Evolutionary conservation across 441 rosid species (phyloP).

Genomic region (Omphalea diandra): DNA sequence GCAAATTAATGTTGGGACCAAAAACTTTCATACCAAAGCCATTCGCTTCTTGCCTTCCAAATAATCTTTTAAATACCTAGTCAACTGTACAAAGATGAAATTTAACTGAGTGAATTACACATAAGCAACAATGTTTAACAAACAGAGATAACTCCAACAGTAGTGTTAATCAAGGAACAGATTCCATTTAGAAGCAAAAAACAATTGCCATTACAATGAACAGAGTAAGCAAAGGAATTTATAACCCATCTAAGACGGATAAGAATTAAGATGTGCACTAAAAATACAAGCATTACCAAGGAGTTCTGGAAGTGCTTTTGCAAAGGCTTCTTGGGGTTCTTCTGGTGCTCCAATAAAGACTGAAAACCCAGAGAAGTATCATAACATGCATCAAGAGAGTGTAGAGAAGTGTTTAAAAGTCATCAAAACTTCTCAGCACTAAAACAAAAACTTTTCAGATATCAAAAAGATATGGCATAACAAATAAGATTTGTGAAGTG

Average conservation of each 20-base stretch:
- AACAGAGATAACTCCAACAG: background rate
- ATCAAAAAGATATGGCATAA: background rate
- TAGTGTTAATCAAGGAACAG: background rate
- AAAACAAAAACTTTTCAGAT: background rate
- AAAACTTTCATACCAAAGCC: conserved; percentile 66
- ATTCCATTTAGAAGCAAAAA: background rate
- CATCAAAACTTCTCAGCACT: background rate
- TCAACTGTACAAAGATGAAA: conserved; percentile 51
- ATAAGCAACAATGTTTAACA: conserved; percentile 9
- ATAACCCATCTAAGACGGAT: background rate
- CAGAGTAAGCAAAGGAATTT: background rate
- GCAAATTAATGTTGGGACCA: background rate
- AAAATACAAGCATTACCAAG: conserved; percentile 52
- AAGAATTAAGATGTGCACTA: background rate
- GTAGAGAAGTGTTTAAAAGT: background rate
- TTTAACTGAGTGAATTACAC: conserved; percentile 14
- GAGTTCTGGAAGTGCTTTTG: conserved; percentile 89
- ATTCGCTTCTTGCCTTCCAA: conserved; percentile 89
- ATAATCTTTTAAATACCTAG: conserved; percentile 81
- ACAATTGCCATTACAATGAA: conserved; percentile 10
- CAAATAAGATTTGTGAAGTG: conserved; percentile 10
- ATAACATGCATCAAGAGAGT: background rate
- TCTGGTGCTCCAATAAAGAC: conserved; percentile 90
- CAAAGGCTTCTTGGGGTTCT: conserved; percentile 76
- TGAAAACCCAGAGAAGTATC: conserved; percentile 24